Evolutionary conservation across 805 yeast genomes (phyloP).

Genomic region (Trichomonascus vanleenenianus): DNA sequence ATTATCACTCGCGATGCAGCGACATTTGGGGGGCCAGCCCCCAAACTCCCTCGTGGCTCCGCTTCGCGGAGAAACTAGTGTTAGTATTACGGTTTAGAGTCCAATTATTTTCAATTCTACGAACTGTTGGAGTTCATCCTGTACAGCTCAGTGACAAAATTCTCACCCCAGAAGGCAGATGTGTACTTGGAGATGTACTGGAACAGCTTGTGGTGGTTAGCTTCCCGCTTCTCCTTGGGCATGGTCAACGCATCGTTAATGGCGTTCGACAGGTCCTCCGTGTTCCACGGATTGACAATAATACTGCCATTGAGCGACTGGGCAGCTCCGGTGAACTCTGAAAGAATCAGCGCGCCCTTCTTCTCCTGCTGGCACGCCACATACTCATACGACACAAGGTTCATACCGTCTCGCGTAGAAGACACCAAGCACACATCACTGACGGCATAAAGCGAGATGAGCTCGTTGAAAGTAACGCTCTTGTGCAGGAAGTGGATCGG

Average conservation of each 20-base stretch:
- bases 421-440: slow-evolving; percentile 90
- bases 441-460: slow-evolving; percentile 76
- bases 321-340: slow-evolving; percentile 99
- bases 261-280: slow-evolving; percentile 83
- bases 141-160: slow-evolving; percentile 76
- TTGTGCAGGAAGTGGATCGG: slow-evolving; percentile 97
- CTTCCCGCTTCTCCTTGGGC: slow-evolving; percentile 68
- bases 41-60: too few species aligned
- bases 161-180: slow-evolving; percentile 95
- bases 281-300: slow-evolving; percentile 97
- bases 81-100: too few species aligned
- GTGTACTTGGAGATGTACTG: slow-evolving; percentile 88
- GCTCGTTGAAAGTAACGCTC: slow-evolving; percentile 82
- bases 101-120: too few species aligned
- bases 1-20: too few species aligned
- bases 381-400: slow-evolving; percentile 90
- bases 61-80: too few species aligned
- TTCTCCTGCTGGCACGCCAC: slow-evolving; percentile 88
- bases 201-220: slow-evolving; percentile 78
- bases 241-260: slow-evolving; percentile 80
- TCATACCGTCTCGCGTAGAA: slow-evolving; percentile 98
- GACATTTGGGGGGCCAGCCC: too few species aligned
- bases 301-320: slow-evolving; percentile 92
- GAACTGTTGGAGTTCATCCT: slow-evolving; percentile 8
- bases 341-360: slow-evolving; percentile 78